Percentiles rank a stretch among this genome's conserved stretches.
Evolutionary conservation across 441 rosid genomes (phyloP).

Genomic region (Brassica balearica): DNA sequence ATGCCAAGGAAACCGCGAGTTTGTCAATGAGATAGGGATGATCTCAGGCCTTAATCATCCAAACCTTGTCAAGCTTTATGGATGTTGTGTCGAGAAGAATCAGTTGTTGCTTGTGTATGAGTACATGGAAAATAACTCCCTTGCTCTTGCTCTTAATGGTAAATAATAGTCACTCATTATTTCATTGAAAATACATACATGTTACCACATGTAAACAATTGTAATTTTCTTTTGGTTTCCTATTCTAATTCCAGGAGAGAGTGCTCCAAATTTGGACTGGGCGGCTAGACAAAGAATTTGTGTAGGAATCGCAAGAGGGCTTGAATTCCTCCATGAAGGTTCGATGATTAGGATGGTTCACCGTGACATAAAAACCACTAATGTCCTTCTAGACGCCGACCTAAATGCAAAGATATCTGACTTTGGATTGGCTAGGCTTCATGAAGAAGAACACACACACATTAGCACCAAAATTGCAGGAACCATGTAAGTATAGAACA

Average conservation of each 20-base stretch:
- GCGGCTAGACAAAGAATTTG: conserved; percentile 46
- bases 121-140: conserved; percentile 65
- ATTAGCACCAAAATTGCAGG: conserved; percentile 59
- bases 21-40: conserved; percentile 78
- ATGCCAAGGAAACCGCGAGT: conserved; percentile 75
- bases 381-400: conserved; percentile 45
- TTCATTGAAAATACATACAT: background rate
- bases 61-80: conserved; percentile 68
- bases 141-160: conserved; percentile 66
- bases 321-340: background rate
- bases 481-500: conserved; percentile 42
- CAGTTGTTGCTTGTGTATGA: conserved; percentile 66
- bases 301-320: conserved; percentile 52
- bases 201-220: background rate
- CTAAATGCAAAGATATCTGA: conserved; percentile 53
- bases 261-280: conserved; percentile 48
- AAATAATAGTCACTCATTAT: conserved; percentile 21
- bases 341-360: too few relatives aligned
- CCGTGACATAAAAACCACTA: too few relatives aligned
- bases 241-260: conserved; percentile 19
- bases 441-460: conserved; percentile 47
- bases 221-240: background rate
- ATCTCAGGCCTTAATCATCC: conserved; percentile 68
- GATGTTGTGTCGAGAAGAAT: conserved; percentile 60
- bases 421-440: too few relatives aligned